Evolutionary conservation across 257 asterid genomes (phyloP), one percentile per base, ranked within the genome.

Genomic region (Coffea eugenioides): DNA sequence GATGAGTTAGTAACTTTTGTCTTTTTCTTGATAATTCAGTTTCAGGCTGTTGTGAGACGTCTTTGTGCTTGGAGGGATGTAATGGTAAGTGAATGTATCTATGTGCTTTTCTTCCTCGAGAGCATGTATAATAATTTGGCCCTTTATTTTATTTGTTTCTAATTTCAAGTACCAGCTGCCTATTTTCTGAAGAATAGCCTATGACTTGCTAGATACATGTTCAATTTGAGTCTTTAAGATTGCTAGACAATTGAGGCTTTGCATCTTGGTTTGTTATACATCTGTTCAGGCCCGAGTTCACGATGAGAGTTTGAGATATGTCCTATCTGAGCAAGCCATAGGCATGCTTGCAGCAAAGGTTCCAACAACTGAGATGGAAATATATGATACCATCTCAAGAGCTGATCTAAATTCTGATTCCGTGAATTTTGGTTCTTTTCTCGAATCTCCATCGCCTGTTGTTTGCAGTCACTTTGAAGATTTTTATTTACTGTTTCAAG

Each of bases 1-100:
- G 34, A 14, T 71, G 34, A 39, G 36, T 2, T 46, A 25, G 52
- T 73, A 34, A 5, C 69, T 21, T 74, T 59, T 59, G 49, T 36
- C 52, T 75, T n/a, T 18, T 15, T 45, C 36, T 61, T 41, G 9
- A 59, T 14, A 10, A 10, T 87, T 88, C 89, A 93, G 98, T 93
- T 92, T 86, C 98, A 93, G 93, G 97, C 88, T 69, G 87, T 81
- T 71, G 97, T 93, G 83, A 88, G 97, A 77, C 86, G 84, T 76
- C 82, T 95, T 79, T 95, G 99, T 84, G 81, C 93, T 78, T 95
- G 99, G 99, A 92, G 99, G 89, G 99, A 95, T 83, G 73, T 93
- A 85, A 92, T 93, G 99, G 99, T 95, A 77, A 91, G 97, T 77
- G 9, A 77, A 76, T 23, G 39, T 39, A 31, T 57, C 46, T 13